A percentile compares a stretch with the other conserved stretches of the same genome.
Evolutionary conservation across 352 stramenopile species (phyloP).

Genomic region (Achlya hypogyna): DNA sequence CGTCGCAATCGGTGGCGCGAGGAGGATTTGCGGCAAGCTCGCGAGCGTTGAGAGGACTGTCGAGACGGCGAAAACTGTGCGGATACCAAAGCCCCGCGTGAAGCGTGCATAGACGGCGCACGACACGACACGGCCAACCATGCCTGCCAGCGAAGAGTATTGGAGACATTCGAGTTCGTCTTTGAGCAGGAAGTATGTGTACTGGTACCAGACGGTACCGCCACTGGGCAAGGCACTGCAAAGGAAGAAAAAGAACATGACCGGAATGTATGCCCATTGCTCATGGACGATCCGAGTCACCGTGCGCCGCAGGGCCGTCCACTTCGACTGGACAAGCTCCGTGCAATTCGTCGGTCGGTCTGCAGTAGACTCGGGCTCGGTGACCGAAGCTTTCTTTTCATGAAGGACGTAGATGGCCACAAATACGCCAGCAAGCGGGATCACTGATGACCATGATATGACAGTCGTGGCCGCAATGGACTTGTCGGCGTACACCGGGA

Average conservation of each 20-base stretch:
- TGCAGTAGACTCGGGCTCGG: neutral
- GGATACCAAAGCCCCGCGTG: conserved; percentile 51
- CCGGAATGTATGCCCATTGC: conserved; percentile 23
- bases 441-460: conserved; percentile 51
- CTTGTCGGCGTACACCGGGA: conserved; percentile 59
- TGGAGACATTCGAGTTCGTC: conserved; percentile 58
- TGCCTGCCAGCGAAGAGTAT: conserved; percentile 55
- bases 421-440: conserved; percentile 42
- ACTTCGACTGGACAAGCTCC: neutral
- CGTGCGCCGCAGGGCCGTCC: neutral
- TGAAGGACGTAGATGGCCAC: conserved; percentile 3
- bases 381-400: neutral
- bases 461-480: conserved; percentile 35
- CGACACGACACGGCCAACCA: conserved; percentile 58
- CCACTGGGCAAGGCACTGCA: conserved; percentile 58
- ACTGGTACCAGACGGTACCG: conserved; percentile 73
- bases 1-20: conserved; percentile 40
- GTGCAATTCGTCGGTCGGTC: neutral
- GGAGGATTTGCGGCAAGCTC: conserved; percentile 48
- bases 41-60: conserved; percentile 56
- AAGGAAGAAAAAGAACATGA: conserved; percentile 77
- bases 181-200: conserved; percentile 52
- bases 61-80: conserved; percentile 63
- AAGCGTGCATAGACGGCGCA: conserved; percentile 67
- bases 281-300: neutral